phyloP scores from a whole-genome alignment of 768 basidiomycete species.

The Jaapia argillacea region DNA sequence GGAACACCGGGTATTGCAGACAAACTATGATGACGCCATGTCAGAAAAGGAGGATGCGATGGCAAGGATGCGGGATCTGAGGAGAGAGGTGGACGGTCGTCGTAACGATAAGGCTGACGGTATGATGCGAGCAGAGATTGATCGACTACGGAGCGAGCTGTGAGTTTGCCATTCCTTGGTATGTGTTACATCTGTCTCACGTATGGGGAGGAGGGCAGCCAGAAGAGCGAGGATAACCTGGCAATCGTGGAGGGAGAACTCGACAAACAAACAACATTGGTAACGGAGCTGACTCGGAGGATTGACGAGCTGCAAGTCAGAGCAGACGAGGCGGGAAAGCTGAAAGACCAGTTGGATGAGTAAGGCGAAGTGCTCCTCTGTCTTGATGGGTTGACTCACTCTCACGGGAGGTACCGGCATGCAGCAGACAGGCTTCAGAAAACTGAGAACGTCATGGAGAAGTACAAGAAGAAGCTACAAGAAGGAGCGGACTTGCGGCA shows the following conservation, averaged over 20 bases:
- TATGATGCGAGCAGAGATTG: constrained; percentile 73
- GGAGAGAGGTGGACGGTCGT: constrained; percentile 47
- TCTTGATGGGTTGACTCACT: not conserved
- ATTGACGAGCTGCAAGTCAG: constrained; percentile 72
- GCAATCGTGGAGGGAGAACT: constrained; percentile 74
- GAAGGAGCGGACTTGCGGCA: constrained; percentile 87
- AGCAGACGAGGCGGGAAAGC: constrained; percentile 66
- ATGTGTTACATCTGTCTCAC: constrained; percentile 5
- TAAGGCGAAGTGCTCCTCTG: constrained; percentile 25
- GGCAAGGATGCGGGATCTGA: constrained; percentile 47
- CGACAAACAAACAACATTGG: constrained; percentile 62
- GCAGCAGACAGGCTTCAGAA: constrained; percentile 88
- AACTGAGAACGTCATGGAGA: constrained; percentile 96
- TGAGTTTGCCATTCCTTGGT: constrained; percentile 32
- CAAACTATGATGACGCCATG: constrained; percentile 62
- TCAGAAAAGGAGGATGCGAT: constrained; percentile 75
- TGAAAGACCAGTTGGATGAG: constrained; percentile 97
- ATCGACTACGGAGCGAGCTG: constrained; percentile 75
- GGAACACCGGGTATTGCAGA: constrained; percentile 68
- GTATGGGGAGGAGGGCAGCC: constrained; percentile 40
- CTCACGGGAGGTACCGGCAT: constrained; percentile 63
- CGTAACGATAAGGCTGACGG: constrained; percentile 60
- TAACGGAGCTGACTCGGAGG: constrained; percentile 67
- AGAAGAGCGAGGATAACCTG: constrained; percentile 91
- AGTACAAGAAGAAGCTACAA: constrained; percentile 97